A percentile compares a stretch with the other conserved stretches of the same genome.
Conservation (phyloP, 441 rosid species). For the Eruca vesicaria region DNA sequence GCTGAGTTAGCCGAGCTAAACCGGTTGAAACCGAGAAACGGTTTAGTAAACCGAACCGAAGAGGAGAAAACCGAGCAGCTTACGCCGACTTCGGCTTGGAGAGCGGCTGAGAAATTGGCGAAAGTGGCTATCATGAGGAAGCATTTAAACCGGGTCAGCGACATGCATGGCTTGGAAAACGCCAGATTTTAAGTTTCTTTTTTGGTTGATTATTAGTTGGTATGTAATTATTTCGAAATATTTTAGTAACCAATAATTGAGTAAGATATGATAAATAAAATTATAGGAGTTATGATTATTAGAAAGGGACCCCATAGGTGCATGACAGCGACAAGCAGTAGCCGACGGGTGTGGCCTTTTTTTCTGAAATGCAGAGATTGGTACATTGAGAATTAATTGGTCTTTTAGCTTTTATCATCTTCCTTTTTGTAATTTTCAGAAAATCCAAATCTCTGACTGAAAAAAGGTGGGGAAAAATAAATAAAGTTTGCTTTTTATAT, state of each 20-base stretch:
- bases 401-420: constrained; percentile 28
- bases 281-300: constrained; percentile 8
- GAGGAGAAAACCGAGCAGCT: constrained; percentile 62
- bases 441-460: constrained; percentile 18
- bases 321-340: constrained; percentile 48
- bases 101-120: constrained; percentile 90
- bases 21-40: constrained; percentile 36
- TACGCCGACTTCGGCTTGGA: constrained; percentile 94
- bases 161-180: constrained; percentile 93
- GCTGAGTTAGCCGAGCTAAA: constrained; percentile 61
- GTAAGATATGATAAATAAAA: constrained; percentile 9
- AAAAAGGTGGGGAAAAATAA: constrained; percentile 7
- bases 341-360: constrained; percentile 55
- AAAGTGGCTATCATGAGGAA: constrained; percentile 92
- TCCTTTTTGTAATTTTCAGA: constrained; percentile 23
- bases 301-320: constrained; percentile 27
- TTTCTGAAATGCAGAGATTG: constrained; percentile 31
- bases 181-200: constrained; percentile 70
- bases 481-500: not conserved
- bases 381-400: constrained; percentile 31
- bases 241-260: constrained; percentile 15
- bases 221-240: constrained; percentile 10
- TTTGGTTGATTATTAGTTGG: not conserved
- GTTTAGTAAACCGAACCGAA: constrained; percentile 28
- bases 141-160: constrained; percentile 93